Conservation (phyloP, 2,329 filamentous ascomycete species). For the Aurifilum marmelostoma region DNA sequence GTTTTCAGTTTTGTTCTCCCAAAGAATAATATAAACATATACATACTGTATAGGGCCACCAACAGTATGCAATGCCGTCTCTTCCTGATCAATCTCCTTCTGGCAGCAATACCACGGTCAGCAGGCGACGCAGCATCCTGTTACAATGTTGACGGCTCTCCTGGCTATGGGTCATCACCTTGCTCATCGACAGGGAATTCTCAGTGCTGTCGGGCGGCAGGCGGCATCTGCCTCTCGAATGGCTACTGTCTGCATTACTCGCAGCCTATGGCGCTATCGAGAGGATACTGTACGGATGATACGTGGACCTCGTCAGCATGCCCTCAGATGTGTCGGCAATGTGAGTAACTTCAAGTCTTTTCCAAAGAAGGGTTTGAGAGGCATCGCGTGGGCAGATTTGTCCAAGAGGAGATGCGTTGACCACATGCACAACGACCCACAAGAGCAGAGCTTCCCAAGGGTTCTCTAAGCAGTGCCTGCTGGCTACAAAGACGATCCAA, state of each 20-base stretch:
- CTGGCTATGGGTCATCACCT: not conserved
- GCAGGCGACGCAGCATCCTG: not conserved
- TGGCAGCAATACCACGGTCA: not conserved
- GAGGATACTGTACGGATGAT: conserved; percentile 16
- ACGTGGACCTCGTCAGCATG: conserved; percentile 12
- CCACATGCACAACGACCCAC: too few relatives aligned
- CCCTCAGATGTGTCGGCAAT: conserved; percentile 1
- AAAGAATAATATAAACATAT: too few relatives aligned
- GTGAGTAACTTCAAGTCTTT: not conserved
- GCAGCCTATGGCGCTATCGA: conserved; percentile 14
- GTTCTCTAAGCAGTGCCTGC: too few relatives aligned
- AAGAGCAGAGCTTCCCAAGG: too few relatives aligned
- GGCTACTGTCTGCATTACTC: conserved; percentile 18
- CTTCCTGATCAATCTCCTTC: not conserved
- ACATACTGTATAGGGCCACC: too few relatives aligned
- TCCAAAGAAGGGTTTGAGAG: too few relatives aligned
- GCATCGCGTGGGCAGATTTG: too few relatives aligned
- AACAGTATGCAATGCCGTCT: not conserved
- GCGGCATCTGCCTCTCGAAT: conserved; percentile 20
- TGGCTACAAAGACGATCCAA: too few relatives aligned
- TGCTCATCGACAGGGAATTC: conserved; percentile 15
- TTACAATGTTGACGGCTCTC: conserved; percentile 8
- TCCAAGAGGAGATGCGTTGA: too few relatives aligned
- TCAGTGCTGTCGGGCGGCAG: not conserved
- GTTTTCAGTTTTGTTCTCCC: not conserved